A percentile compares a stretch with the other conserved stretches of the same genome.
Evolutionary conservation across 805 yeast genomes (phyloP).

Genomic region (Candida namnaoensis): DNA sequence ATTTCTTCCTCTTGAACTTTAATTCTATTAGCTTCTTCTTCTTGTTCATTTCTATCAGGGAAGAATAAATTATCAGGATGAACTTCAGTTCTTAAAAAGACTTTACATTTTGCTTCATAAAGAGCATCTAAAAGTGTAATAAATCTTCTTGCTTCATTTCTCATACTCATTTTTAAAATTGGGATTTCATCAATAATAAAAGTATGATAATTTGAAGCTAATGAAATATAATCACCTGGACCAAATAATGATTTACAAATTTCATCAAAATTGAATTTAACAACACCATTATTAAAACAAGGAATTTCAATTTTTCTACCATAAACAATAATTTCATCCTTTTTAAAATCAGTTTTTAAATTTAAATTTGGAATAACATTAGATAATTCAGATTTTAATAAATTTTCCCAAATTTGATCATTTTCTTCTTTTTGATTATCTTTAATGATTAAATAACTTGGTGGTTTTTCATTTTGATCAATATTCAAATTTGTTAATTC

Average conservation of each 20-base stretch:
- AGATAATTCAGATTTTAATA: constrained; percentile 18
- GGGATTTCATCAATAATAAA: constrained; percentile 57
- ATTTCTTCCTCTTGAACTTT: constrained; percentile 59
- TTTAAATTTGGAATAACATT: background rate
- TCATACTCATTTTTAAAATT: constrained; percentile 42
- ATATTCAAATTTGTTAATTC: constrained; percentile 9
- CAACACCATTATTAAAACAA: constrained; percentile 29
- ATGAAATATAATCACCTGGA: constrained; percentile 61
- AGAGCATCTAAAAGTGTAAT: constrained; percentile 62
- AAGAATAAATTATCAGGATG: constrained; percentile 49
- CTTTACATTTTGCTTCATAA: constrained; percentile 57
- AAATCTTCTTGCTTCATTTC: constrained; percentile 61
- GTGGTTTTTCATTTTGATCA: constrained; percentile 1
- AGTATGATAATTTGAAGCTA: constrained; percentile 51
- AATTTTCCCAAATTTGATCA: constrained; percentile 21
- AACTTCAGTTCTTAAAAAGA: constrained; percentile 43
- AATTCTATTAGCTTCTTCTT: constrained; percentile 24
- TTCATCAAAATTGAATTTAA: constrained; percentile 40
- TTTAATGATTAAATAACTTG: constrained; percentile 26
- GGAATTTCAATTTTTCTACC: constrained; percentile 45
- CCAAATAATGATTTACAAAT: constrained; percentile 51
- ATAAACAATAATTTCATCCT: constrained; percentile 37
- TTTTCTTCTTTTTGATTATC: constrained; percentile 16
- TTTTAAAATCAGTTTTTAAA: constrained; percentile 1
- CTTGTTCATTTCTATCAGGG: constrained; percentile 35